phyloP scores from a whole-genome alignment of 2,329 filamentous ascomycete genomes.

The Ophiostoma populinum region DNA sequence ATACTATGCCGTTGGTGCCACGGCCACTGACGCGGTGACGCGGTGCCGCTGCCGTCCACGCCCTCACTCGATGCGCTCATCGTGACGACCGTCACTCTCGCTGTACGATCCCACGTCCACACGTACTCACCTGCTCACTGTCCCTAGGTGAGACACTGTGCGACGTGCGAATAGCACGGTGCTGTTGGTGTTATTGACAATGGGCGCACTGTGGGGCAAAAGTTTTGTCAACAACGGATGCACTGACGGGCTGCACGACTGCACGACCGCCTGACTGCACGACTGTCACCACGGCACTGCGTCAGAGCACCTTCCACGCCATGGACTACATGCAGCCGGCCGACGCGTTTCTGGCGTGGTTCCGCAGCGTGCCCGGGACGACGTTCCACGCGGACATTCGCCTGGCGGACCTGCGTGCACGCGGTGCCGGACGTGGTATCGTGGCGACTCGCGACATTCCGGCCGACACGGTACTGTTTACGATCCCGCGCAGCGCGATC shows the following conservation, averaged over 20 bases:
- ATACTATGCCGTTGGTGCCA: too few relatives aligned
- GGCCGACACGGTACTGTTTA: slow-evolving; percentile 63
- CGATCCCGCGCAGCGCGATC: slow-evolving; percentile 54
- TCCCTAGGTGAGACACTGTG: too few relatives aligned
- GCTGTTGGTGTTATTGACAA: neutral
- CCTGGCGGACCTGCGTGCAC: slow-evolving; percentile 33
- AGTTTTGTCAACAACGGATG: neutral
- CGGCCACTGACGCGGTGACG: too few relatives aligned
- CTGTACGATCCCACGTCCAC: too few relatives aligned
- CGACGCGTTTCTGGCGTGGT: slow-evolving; percentile 34
- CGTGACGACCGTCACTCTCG: too few relatives aligned
- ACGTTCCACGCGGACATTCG: slow-evolving; percentile 34
- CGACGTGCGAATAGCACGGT: neutral
- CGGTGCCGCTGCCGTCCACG: too few relatives aligned
- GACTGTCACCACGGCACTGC: neutral
- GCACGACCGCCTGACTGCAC: neutral
- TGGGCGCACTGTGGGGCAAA: neutral
- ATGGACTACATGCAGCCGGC: slow-evolving; percentile 25
- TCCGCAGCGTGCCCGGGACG: slow-evolving; percentile 31
- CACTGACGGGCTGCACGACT: neutral
- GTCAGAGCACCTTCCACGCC: neutral
- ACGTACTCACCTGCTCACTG: too few relatives aligned
- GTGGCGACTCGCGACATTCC: slow-evolving; percentile 54
- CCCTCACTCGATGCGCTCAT: too few relatives aligned
- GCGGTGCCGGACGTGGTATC: slow-evolving; percentile 37